phyloP scores from a whole-genome alignment of 306 rosid genomes.

The Mucuna pruriens region DNA sequence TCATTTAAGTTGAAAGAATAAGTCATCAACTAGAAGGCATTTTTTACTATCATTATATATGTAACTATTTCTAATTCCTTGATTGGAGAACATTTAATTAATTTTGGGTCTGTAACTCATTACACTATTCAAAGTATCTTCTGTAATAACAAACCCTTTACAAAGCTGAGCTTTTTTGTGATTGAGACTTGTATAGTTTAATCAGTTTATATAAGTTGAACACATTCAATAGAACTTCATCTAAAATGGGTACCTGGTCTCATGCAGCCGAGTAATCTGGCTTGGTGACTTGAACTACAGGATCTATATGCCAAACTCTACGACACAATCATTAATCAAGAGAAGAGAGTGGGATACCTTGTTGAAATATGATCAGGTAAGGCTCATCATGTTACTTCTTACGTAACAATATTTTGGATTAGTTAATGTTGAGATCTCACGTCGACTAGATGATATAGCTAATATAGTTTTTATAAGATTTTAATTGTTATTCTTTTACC shows the following conservation, averaged over 20 bases:
- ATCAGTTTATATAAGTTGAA: constrained; percentile 13
- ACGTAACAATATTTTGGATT: not conserved
- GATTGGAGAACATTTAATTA: not conserved
- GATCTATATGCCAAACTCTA: constrained; percentile 63
- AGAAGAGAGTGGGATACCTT: constrained; percentile 63
- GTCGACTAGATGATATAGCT: too few species aligned
- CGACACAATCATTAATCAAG: constrained; percentile 58
- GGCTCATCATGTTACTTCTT: constrained; percentile 8
- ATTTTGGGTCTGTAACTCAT: constrained; percentile 1
- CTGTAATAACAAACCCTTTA: not conserved
- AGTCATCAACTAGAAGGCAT: constrained; percentile 1
- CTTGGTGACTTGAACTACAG: constrained; percentile 90
- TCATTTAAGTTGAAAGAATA: not conserved
- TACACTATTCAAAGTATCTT: not conserved
- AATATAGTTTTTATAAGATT: too few species aligned
- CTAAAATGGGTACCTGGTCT: constrained; percentile 24
- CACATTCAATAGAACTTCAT: not conserved
- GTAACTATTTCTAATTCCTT: not conserved
- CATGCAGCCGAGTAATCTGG: constrained; percentile 74
- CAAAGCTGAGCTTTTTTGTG: not conserved
- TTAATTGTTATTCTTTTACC: too few species aligned
- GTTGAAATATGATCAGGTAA: constrained; percentile 77
- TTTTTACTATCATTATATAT: constrained; percentile 9
- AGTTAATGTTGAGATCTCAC: not conserved
- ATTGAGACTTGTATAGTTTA: not conserved